Evolutionary conservation across 2,329 filamentous ascomycete species (phyloP), one percentile per base, ranked within the genome.

Genomic region (Tympanopsis confertula): DNA sequence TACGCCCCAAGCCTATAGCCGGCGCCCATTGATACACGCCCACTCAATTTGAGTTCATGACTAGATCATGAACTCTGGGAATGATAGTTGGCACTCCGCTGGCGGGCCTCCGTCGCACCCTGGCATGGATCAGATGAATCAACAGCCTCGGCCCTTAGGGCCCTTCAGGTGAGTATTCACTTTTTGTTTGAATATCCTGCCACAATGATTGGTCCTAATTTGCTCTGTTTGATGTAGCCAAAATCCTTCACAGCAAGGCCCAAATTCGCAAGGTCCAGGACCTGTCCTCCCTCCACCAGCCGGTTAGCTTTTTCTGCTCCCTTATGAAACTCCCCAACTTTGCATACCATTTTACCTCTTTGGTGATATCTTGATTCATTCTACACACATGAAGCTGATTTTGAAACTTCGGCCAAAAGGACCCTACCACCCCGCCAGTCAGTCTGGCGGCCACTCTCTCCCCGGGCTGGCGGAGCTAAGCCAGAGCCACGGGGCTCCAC

Each of bases 401-500:
- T n/a, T n/a, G n/a, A n/a, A n/a, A n/a, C n/a, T n/a, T n/a, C n/a
- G n/a, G n/a, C n/a, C n/a, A n/a, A 10, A 10, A 33, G 30, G 30
- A 12, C 30, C 30, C 15, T 33, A 33, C 15, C 30, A 33, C 15
- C 30, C 30, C 30, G 30, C 24, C 10, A 28, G 15, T 18, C 30
- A 33, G 30, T 12, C 12, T 18, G 7, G 10, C 30, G 30, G 30
- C 7, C 30, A 33, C 15, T 33, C 30, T 15, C 30, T 33, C 30
- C 30, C 30, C 30, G 30, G 30, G 15, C 30, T 33, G 15, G 30
- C 30, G 30, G 30, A 33, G 30, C 15, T 33, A 15, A 33, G 30
- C 15, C 30, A 33, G 15, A 18, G 12, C 15, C 30, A 33, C 15
- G 7, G 10, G 7, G 30, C 10, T 15, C 30, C 30, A 13, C 30